Evolutionary conservation across 495 filamentous ascomycete species (phyloP).

Genomic region (Pseudoneurospora amorphoporcata): DNA sequence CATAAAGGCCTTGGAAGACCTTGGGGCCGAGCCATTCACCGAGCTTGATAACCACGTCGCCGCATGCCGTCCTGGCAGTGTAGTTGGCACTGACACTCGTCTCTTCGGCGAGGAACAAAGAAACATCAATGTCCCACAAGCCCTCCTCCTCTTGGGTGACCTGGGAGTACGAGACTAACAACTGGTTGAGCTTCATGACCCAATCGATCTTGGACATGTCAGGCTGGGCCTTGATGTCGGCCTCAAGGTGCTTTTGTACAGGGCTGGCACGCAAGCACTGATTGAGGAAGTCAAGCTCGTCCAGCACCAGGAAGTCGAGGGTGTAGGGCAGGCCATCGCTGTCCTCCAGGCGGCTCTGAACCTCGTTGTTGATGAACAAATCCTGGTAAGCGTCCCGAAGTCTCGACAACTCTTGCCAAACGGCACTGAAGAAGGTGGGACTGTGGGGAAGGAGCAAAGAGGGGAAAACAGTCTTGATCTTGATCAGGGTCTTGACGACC

Average conservation of each 20-base stretch:
- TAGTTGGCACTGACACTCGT: conserved; percentile 94
- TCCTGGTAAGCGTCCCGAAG: conserved; percentile 61
- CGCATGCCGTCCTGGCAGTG: conserved; percentile 82
- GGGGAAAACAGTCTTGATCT: conserved; percentile 76
- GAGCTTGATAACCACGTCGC: conserved; percentile 84
- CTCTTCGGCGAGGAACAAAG: conserved; percentile 89
- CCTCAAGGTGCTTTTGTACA: conserved; percentile 74
- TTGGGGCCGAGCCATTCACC: conserved; percentile 72
- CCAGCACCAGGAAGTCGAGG: conserved; percentile 84
- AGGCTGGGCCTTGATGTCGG: conserved; percentile 50
- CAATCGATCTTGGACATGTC: conserved; percentile 53
- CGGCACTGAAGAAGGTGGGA: conserved; percentile 64
- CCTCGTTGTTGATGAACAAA: conserved; percentile 75
- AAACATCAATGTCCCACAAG: conserved; percentile 93
- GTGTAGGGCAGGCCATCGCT: conserved; percentile 87
- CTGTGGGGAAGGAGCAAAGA: conserved; percentile 71
- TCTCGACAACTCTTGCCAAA: conserved; percentile 74
- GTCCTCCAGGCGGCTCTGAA: conserved; percentile 82
- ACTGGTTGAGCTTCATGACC: conserved; percentile 71
- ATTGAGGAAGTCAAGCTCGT: conserved; percentile 90
- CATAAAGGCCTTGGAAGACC: conserved; percentile 63
- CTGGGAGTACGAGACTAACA: conserved; percentile 78
- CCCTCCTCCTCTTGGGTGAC: conserved; percentile 89
- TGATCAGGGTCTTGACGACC: conserved; percentile 84
- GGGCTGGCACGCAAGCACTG: conserved; percentile 71